These are phyloP conservation scores for Aspergillus ibericus DNA, from an alignment of 2,329 filamentous ascomycete genomes.

Conservation along the genomic window DNA sequence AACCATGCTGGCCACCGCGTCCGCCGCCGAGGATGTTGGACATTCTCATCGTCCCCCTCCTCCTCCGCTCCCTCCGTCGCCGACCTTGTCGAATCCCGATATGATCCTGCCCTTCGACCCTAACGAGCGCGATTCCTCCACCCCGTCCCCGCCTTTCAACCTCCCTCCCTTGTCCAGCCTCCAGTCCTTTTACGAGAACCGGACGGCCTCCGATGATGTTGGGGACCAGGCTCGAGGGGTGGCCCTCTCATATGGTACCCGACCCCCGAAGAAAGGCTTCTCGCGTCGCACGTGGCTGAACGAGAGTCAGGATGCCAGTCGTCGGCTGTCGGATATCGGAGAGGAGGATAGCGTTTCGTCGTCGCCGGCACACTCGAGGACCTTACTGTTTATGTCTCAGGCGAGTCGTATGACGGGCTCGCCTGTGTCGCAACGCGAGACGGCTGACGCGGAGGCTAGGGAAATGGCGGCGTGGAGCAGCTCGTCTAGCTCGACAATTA, in stretches of 20 bases:
- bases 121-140: constrained; percentile 49
- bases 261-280: constrained; percentile 31
- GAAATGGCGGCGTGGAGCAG: constrained; percentile 31
- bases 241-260: constrained; percentile 8
- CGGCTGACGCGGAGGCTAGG: constrained; percentile 56
- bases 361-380: constrained; percentile 24
- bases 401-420: constrained; percentile 17
- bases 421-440: constrained; percentile 40
- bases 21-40: constrained; percentile 16
- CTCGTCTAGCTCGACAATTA: constrained; percentile 40
- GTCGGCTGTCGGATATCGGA: constrained; percentile 48
- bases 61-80: constrained; percentile 61
- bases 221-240: background rate
- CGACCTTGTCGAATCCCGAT: constrained; percentile 87
- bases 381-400: constrained; percentile 9
- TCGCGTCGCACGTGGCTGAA: constrained; percentile 38
- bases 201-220: constrained; percentile 13
- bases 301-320: constrained; percentile 39
- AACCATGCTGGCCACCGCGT: constrained; percentile 13
- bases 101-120: constrained; percentile 85
- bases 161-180: constrained; percentile 48
- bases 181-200: constrained; percentile 34
- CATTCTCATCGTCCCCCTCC: constrained; percentile 15
- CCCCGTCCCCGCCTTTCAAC: constrained; percentile 54
- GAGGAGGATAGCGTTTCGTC: constrained; percentile 41